phyloP scores from a whole-genome alignment of 164 flowering plant genomes.

The Akebia trifoliata region DNA sequence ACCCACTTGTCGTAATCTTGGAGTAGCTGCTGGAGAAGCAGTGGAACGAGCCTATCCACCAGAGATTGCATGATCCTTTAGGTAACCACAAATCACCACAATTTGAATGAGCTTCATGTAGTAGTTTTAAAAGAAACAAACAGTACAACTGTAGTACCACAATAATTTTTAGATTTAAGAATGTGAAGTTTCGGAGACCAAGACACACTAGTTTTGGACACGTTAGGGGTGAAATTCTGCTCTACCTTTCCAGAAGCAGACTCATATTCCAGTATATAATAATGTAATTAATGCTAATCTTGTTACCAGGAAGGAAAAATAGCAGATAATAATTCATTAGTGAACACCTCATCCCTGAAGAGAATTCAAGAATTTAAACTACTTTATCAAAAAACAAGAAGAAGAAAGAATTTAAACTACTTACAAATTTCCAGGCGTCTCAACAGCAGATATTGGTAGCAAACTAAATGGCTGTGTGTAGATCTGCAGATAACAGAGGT shows the following conservation, averaged over 20 bases:
- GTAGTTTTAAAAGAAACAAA: neutral
- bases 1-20: conserved; percentile 69
- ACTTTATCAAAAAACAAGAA: no score
- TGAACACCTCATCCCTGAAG: neutral
- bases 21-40: conserved; percentile 52
- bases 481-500: conserved; percentile 32
- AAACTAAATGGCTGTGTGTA: conserved; percentile 53
- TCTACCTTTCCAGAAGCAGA: neutral
- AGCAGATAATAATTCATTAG: neutral
- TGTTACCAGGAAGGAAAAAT: neutral
- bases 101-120: neutral
- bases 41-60: conserved; percentile 58
- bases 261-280: neutral
- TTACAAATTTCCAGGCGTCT: conserved; percentile 76
- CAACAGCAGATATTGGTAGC: conserved; percentile 67
- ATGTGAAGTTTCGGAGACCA: no score
- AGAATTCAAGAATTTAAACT: neutral
- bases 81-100: neutral
- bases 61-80: conserved; percentile 66
- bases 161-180: no score
- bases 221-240: no score
- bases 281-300: neutral
- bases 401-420: conserved; percentile 20
- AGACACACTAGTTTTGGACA: no score
- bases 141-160: neutral